Evolutionary conservation across 306 rosid species (phyloP).

Genomic region (Senna siamea): DNA sequence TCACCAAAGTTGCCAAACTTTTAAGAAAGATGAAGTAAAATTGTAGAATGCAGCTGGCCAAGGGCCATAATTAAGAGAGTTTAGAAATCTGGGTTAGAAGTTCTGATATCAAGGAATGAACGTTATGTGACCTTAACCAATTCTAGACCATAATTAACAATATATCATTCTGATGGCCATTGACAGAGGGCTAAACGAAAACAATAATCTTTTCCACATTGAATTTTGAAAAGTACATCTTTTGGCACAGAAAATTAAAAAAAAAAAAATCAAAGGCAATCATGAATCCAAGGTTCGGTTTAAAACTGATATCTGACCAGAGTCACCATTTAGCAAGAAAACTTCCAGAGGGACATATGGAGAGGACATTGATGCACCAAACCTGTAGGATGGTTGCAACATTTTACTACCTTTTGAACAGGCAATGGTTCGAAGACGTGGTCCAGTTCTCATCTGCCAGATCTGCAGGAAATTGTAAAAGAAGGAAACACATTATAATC

Average conservation of each 20-base stretch:
- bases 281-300: constrained; percentile 62
- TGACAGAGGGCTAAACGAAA: not conserved
- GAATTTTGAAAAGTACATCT: constrained; percentile 23
- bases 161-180: too few species aligned
- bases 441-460: constrained; percentile 99
- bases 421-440: constrained; percentile 81
- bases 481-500: constrained; percentile 4
- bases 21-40: too few species aligned
- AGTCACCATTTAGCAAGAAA: constrained; percentile 92
- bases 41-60: too few species aligned
- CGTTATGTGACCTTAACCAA: not conserved
- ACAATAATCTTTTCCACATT: constrained; percentile 18
- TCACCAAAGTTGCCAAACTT: too few species aligned
- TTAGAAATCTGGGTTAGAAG: not conserved
- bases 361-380: constrained; percentile 72
- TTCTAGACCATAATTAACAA: not conserved
- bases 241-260: not conserved
- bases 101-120: not conserved
- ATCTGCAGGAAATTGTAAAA: constrained; percentile 57
- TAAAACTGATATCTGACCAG: constrained; percentile 83
- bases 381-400: constrained; percentile 85
- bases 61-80: not conserved
- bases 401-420: constrained; percentile 89
- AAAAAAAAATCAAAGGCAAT: constrained; percentile 18
- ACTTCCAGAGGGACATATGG: constrained; percentile 89